Evolutionary conservation across 371 early-diverging fungal genomes (phyloP), one percentile per base, ranked within the genome.

Genomic region (Apophysomyces elegans): DNA sequence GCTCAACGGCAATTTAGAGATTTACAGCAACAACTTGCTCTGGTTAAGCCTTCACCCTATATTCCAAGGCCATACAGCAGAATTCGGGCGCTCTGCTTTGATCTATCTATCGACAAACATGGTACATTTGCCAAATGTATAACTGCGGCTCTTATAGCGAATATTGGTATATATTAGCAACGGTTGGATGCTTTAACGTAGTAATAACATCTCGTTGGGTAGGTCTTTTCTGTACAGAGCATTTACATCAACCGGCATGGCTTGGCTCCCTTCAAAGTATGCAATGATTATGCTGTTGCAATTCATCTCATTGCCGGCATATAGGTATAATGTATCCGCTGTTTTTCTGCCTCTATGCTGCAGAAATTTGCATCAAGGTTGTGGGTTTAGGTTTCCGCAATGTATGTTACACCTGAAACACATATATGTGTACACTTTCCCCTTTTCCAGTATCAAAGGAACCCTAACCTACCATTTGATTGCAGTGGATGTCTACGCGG

Each of bases 1-100:
- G 73, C 79, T 7, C 86, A 85, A 61, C 72, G 86, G 39, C 80
- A 83, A 26, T 85, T 77, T 67, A 70, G 74, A 63, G 86, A 85
- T 60, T 67, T 85, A 7, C 83, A 83, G 41, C 74, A 84, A 26
- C 81, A 83, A 59, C 65, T 85, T 6, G 71, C 76, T 1, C 47
- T 81, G 21, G 62, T 84, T 37, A 84, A 80, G 41, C 86, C 86
- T 9, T 74, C 80, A 0, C 64, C 76, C 16, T 78, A 73, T 35
- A 73, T 71, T 0, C 66, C 65, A n/a, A 41, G 81, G 18, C 84
- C 88, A 2, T 50, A 60, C 8, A 71, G 80, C 36, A 37, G 38
- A 0, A 13, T 83, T 8, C 63, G 81, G 13, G 77, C 75, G 1
- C 57, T 76, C 9, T 86, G 85, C 57, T 86, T 76, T 58, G 79